Evolutionary conservation across 176 grass and related monocot genomes (phyloP).

Genomic region (Neostapfia colusana): DNA sequence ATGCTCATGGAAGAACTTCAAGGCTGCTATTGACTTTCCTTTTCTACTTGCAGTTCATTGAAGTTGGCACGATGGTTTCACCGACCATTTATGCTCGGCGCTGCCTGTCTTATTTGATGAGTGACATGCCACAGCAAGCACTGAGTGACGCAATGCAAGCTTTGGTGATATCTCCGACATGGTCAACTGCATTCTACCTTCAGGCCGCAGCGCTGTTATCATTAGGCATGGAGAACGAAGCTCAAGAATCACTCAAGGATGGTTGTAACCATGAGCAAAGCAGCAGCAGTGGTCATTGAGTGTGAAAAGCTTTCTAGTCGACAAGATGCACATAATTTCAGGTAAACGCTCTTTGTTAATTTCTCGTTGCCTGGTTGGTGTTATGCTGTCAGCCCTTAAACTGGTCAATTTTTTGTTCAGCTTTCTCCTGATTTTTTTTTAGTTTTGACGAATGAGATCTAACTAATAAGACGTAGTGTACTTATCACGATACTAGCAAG

Average conservation of each 20-base stretch:
- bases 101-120: slow-evolving; percentile 92
- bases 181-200: slow-evolving; percentile 94
- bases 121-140: slow-evolving; percentile 69
- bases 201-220: slow-evolving; percentile 72
- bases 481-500: not conserved
- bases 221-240: slow-evolving; percentile 87
- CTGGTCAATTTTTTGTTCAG: not conserved
- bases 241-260: slow-evolving; percentile 80
- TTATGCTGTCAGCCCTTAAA: not conserved
- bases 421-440: not conserved
- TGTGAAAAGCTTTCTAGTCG: slow-evolving; percentile 27
- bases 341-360: slow-evolving; percentile 25
- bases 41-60: slow-evolving; percentile 84
- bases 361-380: not conserved
- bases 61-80: slow-evolving; percentile 92
- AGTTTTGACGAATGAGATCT: not conserved
- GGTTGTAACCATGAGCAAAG: slow-evolving; percentile 70
- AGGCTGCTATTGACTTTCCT: slow-evolving; percentile 14
- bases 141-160: slow-evolving; percentile 84
- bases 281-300: slow-evolving; percentile 49
- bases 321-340: slow-evolving; percentile 51
- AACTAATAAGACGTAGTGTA: not conserved
- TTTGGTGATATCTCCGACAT: slow-evolving; percentile 82
- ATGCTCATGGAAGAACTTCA: not conserved
- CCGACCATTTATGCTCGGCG: slow-evolving; percentile 89